These are phyloP conservation scores for Pyricularia pennisetigena DNA, from an alignment of 2,329 filamentous ascomycete genomes.

Conservation along the genomic window DNA sequence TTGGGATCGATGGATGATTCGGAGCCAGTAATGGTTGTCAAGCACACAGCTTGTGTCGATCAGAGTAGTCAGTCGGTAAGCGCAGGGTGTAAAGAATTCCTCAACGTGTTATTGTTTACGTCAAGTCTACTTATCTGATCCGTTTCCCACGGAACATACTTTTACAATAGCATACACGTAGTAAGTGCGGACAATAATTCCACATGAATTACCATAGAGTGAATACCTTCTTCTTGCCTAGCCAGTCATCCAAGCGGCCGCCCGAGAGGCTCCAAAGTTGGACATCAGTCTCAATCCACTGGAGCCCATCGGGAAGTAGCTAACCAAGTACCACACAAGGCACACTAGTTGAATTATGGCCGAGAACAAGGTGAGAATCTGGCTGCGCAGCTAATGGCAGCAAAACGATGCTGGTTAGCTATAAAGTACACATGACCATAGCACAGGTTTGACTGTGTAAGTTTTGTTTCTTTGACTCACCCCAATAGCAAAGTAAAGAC, in stretches of 20 bases:
- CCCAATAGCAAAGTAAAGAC: constrained; percentile 83
- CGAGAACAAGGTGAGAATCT: constrained; percentile 75
- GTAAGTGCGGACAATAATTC: background rate
- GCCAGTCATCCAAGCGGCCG: constrained; percentile 79
- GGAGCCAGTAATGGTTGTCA: background rate
- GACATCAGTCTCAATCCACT: constrained; percentile 80
- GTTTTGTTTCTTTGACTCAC: constrained; percentile 46
- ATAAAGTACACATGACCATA: background rate
- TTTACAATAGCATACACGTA: background rate
- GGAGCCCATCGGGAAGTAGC: constrained; percentile 96
- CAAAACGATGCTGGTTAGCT: constrained; percentile 11
- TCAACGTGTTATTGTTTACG: background rate
- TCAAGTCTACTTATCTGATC: background rate
- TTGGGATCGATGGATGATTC: background rate
- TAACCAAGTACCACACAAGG: constrained; percentile 87
- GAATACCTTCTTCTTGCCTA: constrained; percentile 24
- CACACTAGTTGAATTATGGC: constrained; percentile 75
- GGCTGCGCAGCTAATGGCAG: constrained; percentile 61
- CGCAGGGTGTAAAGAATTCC: background rate
- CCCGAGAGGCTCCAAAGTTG: constrained; percentile 73
- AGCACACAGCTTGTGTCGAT: background rate
- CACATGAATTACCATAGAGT: background rate
- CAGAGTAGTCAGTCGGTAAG: background rate
- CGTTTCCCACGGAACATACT: background rate
- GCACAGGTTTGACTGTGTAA: constrained; percentile 2